Evolutionary conservation across 1,284 basidiomycete species (phyloP).

Genomic region (Pseudozyma thailandica): DNA sequence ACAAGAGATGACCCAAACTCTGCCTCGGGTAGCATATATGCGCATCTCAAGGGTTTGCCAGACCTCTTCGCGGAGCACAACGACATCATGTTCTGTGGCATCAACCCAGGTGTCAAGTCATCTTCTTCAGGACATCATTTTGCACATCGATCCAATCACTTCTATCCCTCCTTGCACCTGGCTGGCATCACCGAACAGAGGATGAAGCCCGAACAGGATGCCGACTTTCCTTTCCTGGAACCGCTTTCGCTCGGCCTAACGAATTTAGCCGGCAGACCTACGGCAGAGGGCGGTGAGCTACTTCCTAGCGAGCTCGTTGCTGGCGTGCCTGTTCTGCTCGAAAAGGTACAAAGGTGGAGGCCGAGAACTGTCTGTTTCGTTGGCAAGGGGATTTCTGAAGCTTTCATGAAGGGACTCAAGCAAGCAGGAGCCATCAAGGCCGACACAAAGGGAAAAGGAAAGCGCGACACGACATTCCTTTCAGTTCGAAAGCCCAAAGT

Average conservation of each 20-base stretch:
- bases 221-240: slow-evolving; percentile 23
- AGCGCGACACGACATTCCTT: background rate
- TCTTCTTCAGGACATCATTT: slow-evolving; percentile 44
- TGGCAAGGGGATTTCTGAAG: slow-evolving; percentile 48
- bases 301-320: slow-evolving; percentile 36
- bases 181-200: slow-evolving; percentile 40
- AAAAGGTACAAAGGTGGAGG: slow-evolving; percentile 33
- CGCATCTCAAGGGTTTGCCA: slow-evolving; percentile 32
- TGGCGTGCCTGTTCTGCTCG: slow-evolving; percentile 40
- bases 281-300: slow-evolving; percentile 46
- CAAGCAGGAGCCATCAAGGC: slow-evolving; percentile 25
- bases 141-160: slow-evolving; percentile 51
- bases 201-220: slow-evolving; percentile 46
- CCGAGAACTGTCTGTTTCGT: slow-evolving; percentile 45
- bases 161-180: slow-evolving; percentile 42
- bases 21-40: slow-evolving; percentile 35
- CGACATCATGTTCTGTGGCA: slow-evolving; percentile 53
- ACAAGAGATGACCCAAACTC: slow-evolving; percentile 45
- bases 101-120: slow-evolving; percentile 53
- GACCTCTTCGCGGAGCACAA: slow-evolving; percentile 33
- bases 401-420: slow-evolving; percentile 37
- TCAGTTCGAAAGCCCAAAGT: background rate
- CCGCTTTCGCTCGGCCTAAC: slow-evolving; percentile 44
- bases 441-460: background rate
- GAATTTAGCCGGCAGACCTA: slow-evolving; percentile 40